Percentiles rank a stretch among this genome's conserved stretches.
Evolutionary conservation across 1,139 yeast genomes (phyloP).

Genomic region (Suhomyces bribrorum): DNA sequence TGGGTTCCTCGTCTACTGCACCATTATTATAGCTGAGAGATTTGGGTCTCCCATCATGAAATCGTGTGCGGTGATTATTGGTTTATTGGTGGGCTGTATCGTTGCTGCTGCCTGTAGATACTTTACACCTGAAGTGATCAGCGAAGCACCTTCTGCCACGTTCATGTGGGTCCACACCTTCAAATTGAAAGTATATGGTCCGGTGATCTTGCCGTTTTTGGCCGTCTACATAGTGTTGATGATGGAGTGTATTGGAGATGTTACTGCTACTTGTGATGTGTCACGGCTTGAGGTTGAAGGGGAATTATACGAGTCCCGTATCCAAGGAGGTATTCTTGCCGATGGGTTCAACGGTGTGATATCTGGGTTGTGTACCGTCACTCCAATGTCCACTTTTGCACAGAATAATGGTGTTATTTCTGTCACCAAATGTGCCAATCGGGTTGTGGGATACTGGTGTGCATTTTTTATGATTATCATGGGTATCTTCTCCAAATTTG

Average conservation of each 20-base stretch:
- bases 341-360: constrained; percentile 73
- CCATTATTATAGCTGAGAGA: constrained; percentile 74
- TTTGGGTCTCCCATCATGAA: constrained; percentile 96
- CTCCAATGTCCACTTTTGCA: constrained; percentile 88
- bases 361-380: constrained; percentile 72
- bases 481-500: constrained; percentile 88
- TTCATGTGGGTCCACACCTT: constrained; percentile 89
- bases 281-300: constrained; percentile 84
- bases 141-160: constrained; percentile 77
- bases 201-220: constrained; percentile 77
- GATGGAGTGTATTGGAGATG: constrained; percentile 93
- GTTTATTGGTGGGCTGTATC: constrained; percentile 82
- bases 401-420: constrained; percentile 94
- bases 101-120: constrained; percentile 91
- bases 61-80: constrained; percentile 86
- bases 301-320: constrained; percentile 71
- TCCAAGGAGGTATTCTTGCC: constrained; percentile 90
- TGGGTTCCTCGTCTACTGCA: constrained; percentile 76
- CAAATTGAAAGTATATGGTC: constrained; percentile 72
- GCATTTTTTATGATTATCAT: constrained; percentile 77
- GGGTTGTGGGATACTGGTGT: constrained; percentile 87
- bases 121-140: constrained; percentile 56
- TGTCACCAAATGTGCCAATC: constrained; percentile 84
- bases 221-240: constrained; percentile 78
- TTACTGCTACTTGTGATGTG: constrained; percentile 90